Evolutionary conservation across 768 basidiomycete genomes (phyloP), one percentile per base, ranked within the genome.

Genomic region (Xerocomellus amylosporus): DNA sequence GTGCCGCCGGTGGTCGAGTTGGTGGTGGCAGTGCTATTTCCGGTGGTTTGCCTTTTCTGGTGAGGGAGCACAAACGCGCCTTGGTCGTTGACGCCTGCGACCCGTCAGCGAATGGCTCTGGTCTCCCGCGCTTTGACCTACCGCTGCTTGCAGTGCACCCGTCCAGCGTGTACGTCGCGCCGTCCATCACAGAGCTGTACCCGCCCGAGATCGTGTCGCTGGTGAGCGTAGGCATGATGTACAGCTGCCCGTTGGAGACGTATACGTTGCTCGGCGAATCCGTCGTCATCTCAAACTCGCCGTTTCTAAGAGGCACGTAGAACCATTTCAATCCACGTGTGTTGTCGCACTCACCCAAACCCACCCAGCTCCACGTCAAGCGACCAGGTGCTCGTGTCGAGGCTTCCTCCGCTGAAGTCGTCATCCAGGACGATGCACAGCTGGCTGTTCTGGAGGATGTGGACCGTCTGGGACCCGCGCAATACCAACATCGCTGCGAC

Each of bases 171-270:
- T 75, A 73, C 22, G 64, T 68, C 1, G 56, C 62, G 19, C 78
- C 79, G 60, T 79, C 62, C 54, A 74, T 64, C 19, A 83, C 73
- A 0, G 72, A 64, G 49, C 61, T 48, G 0, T 62, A 69, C 8
- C 75, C 74, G 4, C 68, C 68, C 26, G 54, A 34, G 60, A 83
- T 68, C 5, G 68, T 66, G 61, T 83, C 81, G 38, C 76, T 73
- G 7, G 83, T 84, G 55, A 85, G 75, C 8, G 84, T 85, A 10
- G 84, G 73, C 64, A 81, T 76, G 67, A 85, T 80, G 73, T 81
- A 84, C 33, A 85, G 74, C 51, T 77, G 67, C 9, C 77, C 76
- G 65, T 81, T 74, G 39, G 75, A 64, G 43, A 80, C 67, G 71
- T 75, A 80, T 4, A 75, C 64, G 62, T 79, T 79, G 46, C 70